These are phyloP conservation scores for Gigaspora rosea DNA, from an alignment of 192 early-diverging fungal species.

Conservation along the genomic window DNA sequence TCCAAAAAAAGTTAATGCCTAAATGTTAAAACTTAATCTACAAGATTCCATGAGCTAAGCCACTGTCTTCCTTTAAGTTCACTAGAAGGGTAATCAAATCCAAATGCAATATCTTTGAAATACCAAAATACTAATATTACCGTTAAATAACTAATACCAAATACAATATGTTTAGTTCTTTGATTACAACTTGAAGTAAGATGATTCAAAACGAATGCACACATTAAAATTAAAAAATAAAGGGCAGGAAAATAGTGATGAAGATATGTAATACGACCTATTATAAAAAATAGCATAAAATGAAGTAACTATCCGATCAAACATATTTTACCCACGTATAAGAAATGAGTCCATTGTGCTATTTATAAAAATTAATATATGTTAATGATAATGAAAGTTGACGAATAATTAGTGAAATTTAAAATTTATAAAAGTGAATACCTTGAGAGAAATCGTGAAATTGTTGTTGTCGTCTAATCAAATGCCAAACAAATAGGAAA, in stretches of 20 bases:
- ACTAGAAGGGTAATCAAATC: slow-evolving; percentile 68
- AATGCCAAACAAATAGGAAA: slow-evolving; percentile 49
- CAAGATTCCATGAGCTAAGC: slow-evolving; percentile 80
- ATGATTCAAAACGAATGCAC: slow-evolving; percentile 79
- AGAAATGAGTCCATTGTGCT: slow-evolving; percentile 70
- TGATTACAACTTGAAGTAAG: slow-evolving; percentile 30
- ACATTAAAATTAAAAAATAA: slow-evolving; percentile 88
- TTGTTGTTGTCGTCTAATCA: slow-evolving; percentile 65
- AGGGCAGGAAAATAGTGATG: slow-evolving; percentile 98
- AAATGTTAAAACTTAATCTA: slow-evolving; percentile 45
- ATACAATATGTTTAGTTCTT: slow-evolving; percentile 39
- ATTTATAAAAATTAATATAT: neutral
- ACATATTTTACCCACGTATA: slow-evolving; percentile 70
- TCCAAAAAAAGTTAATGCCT: too few species aligned
- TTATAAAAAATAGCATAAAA: slow-evolving; percentile 92
- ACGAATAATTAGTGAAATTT: neutral
- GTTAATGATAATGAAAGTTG: slow-evolving; percentile 14
- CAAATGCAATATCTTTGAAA: slow-evolving; percentile 84
- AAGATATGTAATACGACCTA: slow-evolving; percentile 95
- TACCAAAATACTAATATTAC: slow-evolving; percentile 65
- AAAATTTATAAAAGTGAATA: neutral
- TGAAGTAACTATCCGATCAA: slow-evolving; percentile 92
- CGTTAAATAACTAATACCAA: slow-evolving; percentile 46
- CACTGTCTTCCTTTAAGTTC: slow-evolving; percentile 64
- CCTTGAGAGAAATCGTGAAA: slow-evolving; percentile 51